Percentiles rank a stretch among this genome's conserved stretches.
Conservation (phyloP, 345 rosid species). For the Geranium brycei region DNA sequence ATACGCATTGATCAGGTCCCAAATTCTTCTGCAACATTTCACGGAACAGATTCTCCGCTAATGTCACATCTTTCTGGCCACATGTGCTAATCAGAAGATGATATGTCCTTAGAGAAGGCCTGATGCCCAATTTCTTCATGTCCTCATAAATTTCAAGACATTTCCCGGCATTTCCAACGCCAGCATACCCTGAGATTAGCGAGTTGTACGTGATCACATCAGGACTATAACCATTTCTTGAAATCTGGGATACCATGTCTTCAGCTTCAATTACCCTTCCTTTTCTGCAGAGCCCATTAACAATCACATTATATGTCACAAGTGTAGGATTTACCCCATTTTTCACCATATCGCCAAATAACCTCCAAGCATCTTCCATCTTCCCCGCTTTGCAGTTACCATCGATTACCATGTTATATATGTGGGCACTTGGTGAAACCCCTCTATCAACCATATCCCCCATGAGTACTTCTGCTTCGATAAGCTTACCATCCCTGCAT, state of each 20-base stretch:
- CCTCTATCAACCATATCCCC: conserved; percentile 53
- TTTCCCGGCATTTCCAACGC: conserved; percentile 30
- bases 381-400: conserved; percentile 44
- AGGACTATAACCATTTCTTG: conserved; percentile 35
- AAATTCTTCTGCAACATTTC: conserved; percentile 41
- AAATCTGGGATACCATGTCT: conserved; percentile 38
- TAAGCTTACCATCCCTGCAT: conserved; percentile 56
- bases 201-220: conserved; percentile 67
- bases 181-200: conserved; percentile 51
- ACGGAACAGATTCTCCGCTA: conserved; percentile 33
- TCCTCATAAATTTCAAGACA: conserved; percentile 52
- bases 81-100: conserved; percentile 47
- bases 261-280: conserved; percentile 53
- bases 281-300: conserved; percentile 50
- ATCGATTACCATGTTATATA: conserved; percentile 65
- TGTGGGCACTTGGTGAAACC: conserved; percentile 40
- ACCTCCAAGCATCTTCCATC: conserved; percentile 43
- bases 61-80: conserved; percentile 29
- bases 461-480: conserved; percentile 61
- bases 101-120: conserved; percentile 43
- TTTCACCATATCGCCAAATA: conserved; percentile 52
- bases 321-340: conserved; percentile 35
- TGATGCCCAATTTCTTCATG: conserved; percentile 47
- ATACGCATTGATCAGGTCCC: conserved; percentile 45
- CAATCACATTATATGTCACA: conserved; percentile 64